Base-by-base conservation (phyloP, 768 basidiomycete genomes). In the Suillus clintonianus region DNA sequence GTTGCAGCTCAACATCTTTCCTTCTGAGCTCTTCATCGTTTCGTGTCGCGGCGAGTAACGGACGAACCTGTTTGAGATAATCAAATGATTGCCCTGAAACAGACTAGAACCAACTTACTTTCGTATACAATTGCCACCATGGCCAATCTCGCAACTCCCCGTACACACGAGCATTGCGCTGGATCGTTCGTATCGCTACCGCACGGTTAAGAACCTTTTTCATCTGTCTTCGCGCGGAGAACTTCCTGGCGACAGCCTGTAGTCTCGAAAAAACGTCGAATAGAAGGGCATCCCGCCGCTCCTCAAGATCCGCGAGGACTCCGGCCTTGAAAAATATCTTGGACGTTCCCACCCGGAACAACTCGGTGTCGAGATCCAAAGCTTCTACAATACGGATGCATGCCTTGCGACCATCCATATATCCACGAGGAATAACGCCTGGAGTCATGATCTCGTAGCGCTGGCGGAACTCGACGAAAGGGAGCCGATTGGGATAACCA, bases 281-380 rank as follows among this genome's bases (percentile, higher is more conserved):
- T 24, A 99, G 76, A n/a, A 94, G 78, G 14, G 86, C 82, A 75
- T 99, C 97, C 17, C 97, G 81, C 14, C 94, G 84, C 69, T 98
- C 97, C 74, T 99, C 97, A 10, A 99, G 84, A 69, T 97, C 97
- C 37, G 97, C 97, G 17, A 99, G 84, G 4, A 97, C 94, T 4
- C 97, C 96, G 2, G 97, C 96, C 73, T 99, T 99, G 87, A 99
- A 99, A 82, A 99, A 99, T 64, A 98, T 92, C 79, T 99, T 99
- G 42, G 95, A 97, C 0, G 93, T 94, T 7, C 97, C 97, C 60
- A 99, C 92, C 70, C 90, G 92, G 83, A 89, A 97, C 22, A 89
- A 83, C 4, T 85, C 80, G 55, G 90, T 88, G 73, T 97, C 95
- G 41, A 99, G 85, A 54, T 96, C 92, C 48, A 99, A 81, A 5